Conservation (phyloP, 164 flowering plant species). For the Santalum album region DNA sequence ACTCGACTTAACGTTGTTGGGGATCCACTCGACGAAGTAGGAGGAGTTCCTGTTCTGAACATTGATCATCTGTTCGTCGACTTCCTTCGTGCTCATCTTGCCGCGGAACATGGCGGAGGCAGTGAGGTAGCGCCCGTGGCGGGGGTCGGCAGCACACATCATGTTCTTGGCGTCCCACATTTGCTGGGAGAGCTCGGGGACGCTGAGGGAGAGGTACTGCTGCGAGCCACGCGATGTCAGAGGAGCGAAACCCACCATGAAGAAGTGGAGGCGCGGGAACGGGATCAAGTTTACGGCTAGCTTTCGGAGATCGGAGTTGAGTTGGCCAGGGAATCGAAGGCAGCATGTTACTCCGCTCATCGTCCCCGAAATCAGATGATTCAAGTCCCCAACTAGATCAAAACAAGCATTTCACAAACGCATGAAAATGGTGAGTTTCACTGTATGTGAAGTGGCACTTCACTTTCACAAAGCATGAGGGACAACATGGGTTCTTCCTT, state of each 20-base stretch:
- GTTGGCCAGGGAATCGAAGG: constrained; percentile 21
- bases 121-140: constrained; percentile 4
- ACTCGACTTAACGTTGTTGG: constrained; percentile 12
- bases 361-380: constrained; percentile 23
- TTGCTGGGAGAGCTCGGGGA: constrained; percentile 16
- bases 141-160: constrained; percentile 5
- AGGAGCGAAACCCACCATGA: constrained; percentile 28
- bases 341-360: constrained; percentile 30
- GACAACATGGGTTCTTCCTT: no score
- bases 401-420: background rate
- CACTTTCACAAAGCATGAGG: background rate
- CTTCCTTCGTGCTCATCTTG: constrained; percentile 6
- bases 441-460: background rate
- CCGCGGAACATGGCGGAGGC: constrained; percentile 7
- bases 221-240: constrained; percentile 28
- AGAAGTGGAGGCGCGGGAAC: constrained; percentile 25
- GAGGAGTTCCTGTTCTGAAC: constrained; percentile 13
- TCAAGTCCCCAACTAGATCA: constrained; percentile 22
- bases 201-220: constrained; percentile 21
- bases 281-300: constrained; percentile 25
- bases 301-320: constrained; percentile 22
- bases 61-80: constrained; percentile 5
- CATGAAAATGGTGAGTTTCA: background rate
- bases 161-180: constrained; percentile 3
- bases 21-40: constrained; percentile 9